A percentile compares a stretch with the other conserved stretches of the same genome.
phyloP scores from a whole-genome alignment of 768 basidiomycete genomes.

The Mycena crocata region DNA sequence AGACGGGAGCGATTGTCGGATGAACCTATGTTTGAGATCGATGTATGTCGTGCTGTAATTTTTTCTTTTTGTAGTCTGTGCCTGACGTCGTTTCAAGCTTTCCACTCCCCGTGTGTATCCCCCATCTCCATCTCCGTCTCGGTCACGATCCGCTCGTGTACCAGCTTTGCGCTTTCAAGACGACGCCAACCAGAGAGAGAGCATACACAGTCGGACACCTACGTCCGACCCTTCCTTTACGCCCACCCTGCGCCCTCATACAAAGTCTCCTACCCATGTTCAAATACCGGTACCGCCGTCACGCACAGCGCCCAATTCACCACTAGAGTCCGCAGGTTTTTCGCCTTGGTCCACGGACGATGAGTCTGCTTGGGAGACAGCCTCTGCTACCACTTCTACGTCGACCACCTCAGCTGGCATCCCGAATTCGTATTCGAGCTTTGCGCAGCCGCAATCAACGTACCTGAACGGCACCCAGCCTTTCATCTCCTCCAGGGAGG shows the following conservation, averaged over 20 bases:
- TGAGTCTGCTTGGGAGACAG: conserved; percentile 81
- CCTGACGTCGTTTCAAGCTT: conserved; percentile 35
- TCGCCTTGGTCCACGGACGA: conserved; percentile 84
- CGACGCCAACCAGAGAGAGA: conserved; percentile 2
- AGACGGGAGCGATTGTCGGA: conserved; percentile 67
- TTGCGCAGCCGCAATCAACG: conserved; percentile 34
- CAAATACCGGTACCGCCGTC: conserved; percentile 18
- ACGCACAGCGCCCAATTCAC: conserved; percentile 43
- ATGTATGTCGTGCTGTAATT: conserved; percentile 43
- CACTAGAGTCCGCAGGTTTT: conserved; percentile 48
- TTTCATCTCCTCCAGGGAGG: conserved; percentile 24
- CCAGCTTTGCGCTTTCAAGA: conserved; percentile 44
- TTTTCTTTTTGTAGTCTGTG: conserved; percentile 40
- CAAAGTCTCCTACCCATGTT: conserved; percentile 29
- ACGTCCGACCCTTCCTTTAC: conserved; percentile 51
- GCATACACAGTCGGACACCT: conserved; percentile 48
- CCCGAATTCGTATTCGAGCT: conserved; percentile 44
- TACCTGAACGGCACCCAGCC: conserved; percentile 18
- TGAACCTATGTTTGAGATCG: conserved; percentile 47
- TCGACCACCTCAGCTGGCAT: conserved; percentile 64
- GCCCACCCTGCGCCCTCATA: conserved; percentile 38
- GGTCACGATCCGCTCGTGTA: conserved; percentile 53
- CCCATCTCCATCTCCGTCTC: conserved; percentile 66
- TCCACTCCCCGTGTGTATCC: conserved; percentile 61
- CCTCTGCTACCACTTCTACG: conserved; percentile 70